Conservation (phyloP, 1,139 yeast genomes). For the Magnusiomyces fungicola region DNA sequence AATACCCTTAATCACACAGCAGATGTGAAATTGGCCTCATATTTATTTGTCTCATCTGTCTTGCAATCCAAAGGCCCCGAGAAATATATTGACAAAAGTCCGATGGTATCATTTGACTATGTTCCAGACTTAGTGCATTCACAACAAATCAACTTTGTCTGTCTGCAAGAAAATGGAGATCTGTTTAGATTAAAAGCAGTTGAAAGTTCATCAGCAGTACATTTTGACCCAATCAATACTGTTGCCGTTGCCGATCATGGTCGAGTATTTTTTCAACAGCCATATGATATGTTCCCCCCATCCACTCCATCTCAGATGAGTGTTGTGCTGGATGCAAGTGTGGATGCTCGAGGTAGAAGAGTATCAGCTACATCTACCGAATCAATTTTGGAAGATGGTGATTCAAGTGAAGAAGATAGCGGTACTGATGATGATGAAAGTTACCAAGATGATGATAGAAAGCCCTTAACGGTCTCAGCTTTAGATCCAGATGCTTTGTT, state of each 20-base stretch:
- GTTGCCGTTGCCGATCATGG: slow-evolving; percentile 60
- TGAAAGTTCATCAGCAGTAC: slow-evolving; percentile 58
- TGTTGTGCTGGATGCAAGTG: too few relatives aligned
- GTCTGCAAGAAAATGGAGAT: slow-evolving; percentile 87
- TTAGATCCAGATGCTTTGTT: background rate
- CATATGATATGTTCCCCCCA: slow-evolving; percentile 11
- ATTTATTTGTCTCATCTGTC: slow-evolving; percentile 69
- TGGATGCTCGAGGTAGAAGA: too few relatives aligned
- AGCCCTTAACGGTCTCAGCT: too few relatives aligned
- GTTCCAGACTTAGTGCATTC: slow-evolving; percentile 45
- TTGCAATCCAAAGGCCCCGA: slow-evolving; percentile 54
- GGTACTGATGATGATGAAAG: too few relatives aligned
- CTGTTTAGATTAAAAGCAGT: slow-evolving; percentile 71
- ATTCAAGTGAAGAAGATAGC: too few relatives aligned
- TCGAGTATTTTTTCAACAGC: slow-evolving; percentile 35
- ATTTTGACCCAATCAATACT: slow-evolving; percentile 67
- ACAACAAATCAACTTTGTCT: slow-evolving; percentile 53
- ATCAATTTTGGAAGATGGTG: too few relatives aligned
- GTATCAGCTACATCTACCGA: too few relatives aligned
- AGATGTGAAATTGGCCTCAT: slow-evolving; percentile 16
- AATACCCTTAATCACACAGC: slow-evolving; percentile 5
- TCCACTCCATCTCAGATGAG: too few relatives aligned
- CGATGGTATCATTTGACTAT: slow-evolving; percentile 76
- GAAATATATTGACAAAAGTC: background rate
- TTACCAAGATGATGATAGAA: too few relatives aligned